Percentiles rank a stretch among this genome's conserved stretches.
phyloP scores from a whole-genome alignment of 108 stramenopile genomes.

The Ochromonas danica region DNA sequence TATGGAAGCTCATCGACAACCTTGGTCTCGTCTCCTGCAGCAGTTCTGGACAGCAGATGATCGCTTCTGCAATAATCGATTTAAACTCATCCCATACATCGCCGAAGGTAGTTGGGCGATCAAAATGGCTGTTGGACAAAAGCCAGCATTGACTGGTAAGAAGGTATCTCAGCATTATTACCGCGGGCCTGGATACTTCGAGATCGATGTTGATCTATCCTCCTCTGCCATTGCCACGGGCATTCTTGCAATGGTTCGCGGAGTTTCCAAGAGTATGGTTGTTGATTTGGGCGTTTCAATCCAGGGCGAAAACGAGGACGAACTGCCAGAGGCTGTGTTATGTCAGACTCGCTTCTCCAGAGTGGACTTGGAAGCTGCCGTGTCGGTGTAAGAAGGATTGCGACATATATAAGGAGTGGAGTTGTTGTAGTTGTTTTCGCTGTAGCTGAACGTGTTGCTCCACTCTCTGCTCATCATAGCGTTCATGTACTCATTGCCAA shows the following conservation, averaged over 20 bases:
- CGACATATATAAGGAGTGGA: too few species aligned
- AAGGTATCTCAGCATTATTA: slow-evolving; percentile 81
- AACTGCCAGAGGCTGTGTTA: slow-evolving; percentile 79
- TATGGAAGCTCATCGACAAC: background rate
- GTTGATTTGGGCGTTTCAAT: slow-evolving; percentile 84
- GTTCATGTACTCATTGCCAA: too few species aligned
- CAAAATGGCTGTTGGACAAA: slow-evolving; percentile 77
- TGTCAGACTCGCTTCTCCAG: slow-evolving; percentile 57
- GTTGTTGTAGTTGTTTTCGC: too few species aligned
- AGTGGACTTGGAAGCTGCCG: slow-evolving; percentile 42
- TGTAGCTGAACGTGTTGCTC: too few species aligned
- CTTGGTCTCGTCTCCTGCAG: background rate
- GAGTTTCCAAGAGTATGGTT: slow-evolving; percentile 79
- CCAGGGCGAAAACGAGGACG: slow-evolving; percentile 73
- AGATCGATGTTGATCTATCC: slow-evolving; percentile 81
- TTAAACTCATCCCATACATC: slow-evolving; percentile 63
- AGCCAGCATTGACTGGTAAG: slow-evolving; percentile 86
- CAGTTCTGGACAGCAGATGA: slow-evolving; percentile 11
- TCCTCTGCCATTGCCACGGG: slow-evolving; percentile 73
- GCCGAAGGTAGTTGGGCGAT: slow-evolving; percentile 89
- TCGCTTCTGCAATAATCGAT: slow-evolving; percentile 51
- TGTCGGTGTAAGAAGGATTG: background rate
- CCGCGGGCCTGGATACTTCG: slow-evolving; percentile 72
- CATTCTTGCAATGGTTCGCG: slow-evolving; percentile 70
- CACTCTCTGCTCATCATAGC: too few species aligned